Evolutionary conservation across 352 stramenopile species (phyloP), one percentile per base, ranked within the genome.

Genomic region (Phytophthora brassicae): DNA sequence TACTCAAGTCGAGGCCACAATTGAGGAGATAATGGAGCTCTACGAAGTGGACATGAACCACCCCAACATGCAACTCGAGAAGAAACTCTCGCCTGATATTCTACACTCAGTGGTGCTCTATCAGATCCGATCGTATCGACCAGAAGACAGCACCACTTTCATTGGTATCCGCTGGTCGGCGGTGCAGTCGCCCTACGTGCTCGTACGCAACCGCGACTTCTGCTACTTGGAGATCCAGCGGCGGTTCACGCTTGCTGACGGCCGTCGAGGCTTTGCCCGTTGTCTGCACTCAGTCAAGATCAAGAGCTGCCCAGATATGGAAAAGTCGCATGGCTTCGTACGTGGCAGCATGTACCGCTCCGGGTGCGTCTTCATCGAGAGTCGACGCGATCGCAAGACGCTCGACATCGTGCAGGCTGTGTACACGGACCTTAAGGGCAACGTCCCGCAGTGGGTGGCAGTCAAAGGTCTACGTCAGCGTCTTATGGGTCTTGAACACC

Each of bases 241-340:
- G n/a, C 75, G 71, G 8, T 89, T 90, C 45, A 80, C 68, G 29
- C 68, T 90, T 1, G 52, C 75, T 0, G 77, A 90, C 49, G 82
- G 79, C 3, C 66, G 81, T 0, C 61, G 68, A 16, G 86, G 86
- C 16, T 94, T 91, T 47, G 80, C 74, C 39, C 80, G 83, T 0
- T 94, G 86, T 57, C 62, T 88, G 35, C 86, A 94, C 64, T 93
- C 84, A 24, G 85, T 94, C 50, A 94, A 92, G 64, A 93, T 94
- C 62, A 87, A 90, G 59, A 88, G 72, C 52, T 94, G 86, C 16
- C 81, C 81, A 0, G 80, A 92, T 42, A 88, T 94, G 77, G 83
- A 94, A 57, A 88, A 91, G 65, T 70, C 69, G 14, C 81, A 92
- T 44, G 79, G 80, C 4, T 93, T 88, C 43, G 82, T 94, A 31